phyloP scores from a whole-genome alignment of 352 stramenopile species.

The Peronospora farinosa region DNA sequence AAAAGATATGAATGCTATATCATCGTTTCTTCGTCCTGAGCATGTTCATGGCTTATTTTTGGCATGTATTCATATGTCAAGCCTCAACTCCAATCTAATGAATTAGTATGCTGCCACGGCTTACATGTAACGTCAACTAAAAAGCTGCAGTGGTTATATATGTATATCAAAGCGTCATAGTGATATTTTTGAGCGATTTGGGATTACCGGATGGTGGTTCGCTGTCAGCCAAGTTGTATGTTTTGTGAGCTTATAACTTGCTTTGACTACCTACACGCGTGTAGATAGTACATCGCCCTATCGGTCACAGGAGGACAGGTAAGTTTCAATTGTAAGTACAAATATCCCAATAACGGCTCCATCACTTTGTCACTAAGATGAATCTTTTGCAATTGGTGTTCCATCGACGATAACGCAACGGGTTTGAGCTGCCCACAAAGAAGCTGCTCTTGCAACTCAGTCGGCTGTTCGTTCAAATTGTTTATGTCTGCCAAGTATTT shows the following conservation, averaged over 20 bases:
- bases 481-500: neutral
- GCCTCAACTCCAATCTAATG: too few relatives aligned
- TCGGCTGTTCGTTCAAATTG: neutral
- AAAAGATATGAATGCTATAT: too few relatives aligned
- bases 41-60: too few relatives aligned
- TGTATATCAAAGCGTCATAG: constrained; percentile 7
- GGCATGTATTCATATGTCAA: too few relatives aligned
- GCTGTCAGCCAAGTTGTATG: too few relatives aligned
- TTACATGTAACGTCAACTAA: too few relatives aligned
- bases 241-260: too few relatives aligned
- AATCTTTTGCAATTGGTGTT: neutral
- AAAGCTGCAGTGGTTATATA: too few relatives aligned
- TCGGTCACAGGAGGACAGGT: neutral
- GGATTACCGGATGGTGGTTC: constrained; percentile 8
- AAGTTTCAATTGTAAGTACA: neutral
- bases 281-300: too few relatives aligned
- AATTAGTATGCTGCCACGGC: too few relatives aligned
- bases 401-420: neutral
- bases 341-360: neutral
- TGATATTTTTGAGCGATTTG: constrained; percentile 21
- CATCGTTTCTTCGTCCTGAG: too few relatives aligned
- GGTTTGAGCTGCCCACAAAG: neutral
- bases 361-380: neutral
- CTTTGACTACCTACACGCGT: too few relatives aligned
- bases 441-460: neutral